A percentile compares a stretch with the other conserved stretches of the same genome.
These are phyloP conservation scores for Yamadazyma aaseri DNA, from an alignment of 1,139 yeast genomes.

Conservation along the genomic window DNA sequence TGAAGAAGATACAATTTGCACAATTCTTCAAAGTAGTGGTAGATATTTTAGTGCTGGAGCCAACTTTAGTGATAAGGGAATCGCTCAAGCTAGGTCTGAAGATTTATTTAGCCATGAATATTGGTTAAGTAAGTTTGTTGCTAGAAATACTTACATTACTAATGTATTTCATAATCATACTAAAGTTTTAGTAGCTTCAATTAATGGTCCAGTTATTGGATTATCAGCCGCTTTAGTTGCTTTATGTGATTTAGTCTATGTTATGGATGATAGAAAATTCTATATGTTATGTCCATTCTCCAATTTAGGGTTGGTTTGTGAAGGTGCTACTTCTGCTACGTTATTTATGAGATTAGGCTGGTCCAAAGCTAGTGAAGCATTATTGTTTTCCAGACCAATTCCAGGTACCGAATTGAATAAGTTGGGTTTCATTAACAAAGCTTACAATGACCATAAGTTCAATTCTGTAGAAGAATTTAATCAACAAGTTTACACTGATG, in stretches of 20 bases:
- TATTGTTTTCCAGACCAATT: conserved; percentile 68
- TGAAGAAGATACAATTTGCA: conserved; percentile 63
- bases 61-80: conserved; percentile 45
- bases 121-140: conserved; percentile 61
- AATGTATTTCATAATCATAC: conserved; percentile 68
- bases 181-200: conserved; percentile 70
- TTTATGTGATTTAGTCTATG: conserved; percentile 74
- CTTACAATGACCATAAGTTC: conserved; percentile 39
- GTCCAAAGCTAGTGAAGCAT: conserved; percentile 72
- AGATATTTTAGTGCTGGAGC: conserved; percentile 87
- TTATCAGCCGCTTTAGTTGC: conserved; percentile 72
- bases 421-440: conserved; percentile 63
- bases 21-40: conserved; percentile 72
- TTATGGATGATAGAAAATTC: conserved; percentile 55
- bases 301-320: conserved; percentile 79
- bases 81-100: conserved; percentile 21
- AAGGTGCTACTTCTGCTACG: conserved; percentile 75
- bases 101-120: conserved; percentile 45
- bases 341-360: conserved; percentile 71
- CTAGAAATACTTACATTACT: conserved; percentile 70
- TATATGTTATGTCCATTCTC: conserved; percentile 76
- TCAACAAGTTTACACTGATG: conserved; percentile 44
- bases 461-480: conserved; percentile 62
- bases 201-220: conserved; percentile 90
- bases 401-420: conserved; percentile 55